Evolutionary conservation across 345 rosid species (phyloP).

Genomic region (Gynandropsis gynandra): DNA sequence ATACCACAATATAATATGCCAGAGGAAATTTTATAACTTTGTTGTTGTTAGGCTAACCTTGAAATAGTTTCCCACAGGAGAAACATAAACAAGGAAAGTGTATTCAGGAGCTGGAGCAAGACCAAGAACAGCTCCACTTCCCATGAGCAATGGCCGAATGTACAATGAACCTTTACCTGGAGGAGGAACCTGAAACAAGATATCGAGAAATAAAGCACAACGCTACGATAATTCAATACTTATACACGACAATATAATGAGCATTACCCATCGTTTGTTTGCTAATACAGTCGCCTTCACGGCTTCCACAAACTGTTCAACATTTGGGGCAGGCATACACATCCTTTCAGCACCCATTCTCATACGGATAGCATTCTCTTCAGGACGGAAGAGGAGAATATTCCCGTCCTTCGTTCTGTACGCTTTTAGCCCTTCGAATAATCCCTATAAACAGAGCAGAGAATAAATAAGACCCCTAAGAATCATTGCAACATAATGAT

Average conservation of each 20-base stretch:
- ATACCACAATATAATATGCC: not conserved
- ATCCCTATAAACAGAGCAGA: conserved; percentile 44
- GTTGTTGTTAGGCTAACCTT: conserved; percentile 37
- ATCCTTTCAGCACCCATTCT: conserved; percentile 69
- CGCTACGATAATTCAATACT: no score
- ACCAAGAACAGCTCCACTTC: conserved; percentile 97
- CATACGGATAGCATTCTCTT: conserved; percentile 76
- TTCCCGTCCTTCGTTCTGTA: conserved; percentile 58
- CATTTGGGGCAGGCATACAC: conserved; percentile 82
- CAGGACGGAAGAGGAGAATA: conserved; percentile 71
- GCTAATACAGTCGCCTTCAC: conserved; percentile 66
- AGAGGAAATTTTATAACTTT: not conserved
- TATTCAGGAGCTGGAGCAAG: conserved; percentile 97
- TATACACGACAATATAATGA: no score
- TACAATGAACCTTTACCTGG: conserved; percentile 90
- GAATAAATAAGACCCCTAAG: no score
- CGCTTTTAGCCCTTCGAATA: conserved; percentile 87
- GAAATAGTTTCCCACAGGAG: conserved; percentile 95
- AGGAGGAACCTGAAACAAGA: conserved; percentile 66
- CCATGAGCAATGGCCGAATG: conserved; percentile 87
- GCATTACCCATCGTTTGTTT: conserved; percentile 77
- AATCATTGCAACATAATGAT: no score
- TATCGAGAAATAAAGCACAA: not conserved
- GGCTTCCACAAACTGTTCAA: conserved; percentile 75
- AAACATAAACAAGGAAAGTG: conserved; percentile 81